phyloP scores from a whole-genome alignment of 495 filamentous ascomycete species.

The Cenococcum geophilum region DNA sequence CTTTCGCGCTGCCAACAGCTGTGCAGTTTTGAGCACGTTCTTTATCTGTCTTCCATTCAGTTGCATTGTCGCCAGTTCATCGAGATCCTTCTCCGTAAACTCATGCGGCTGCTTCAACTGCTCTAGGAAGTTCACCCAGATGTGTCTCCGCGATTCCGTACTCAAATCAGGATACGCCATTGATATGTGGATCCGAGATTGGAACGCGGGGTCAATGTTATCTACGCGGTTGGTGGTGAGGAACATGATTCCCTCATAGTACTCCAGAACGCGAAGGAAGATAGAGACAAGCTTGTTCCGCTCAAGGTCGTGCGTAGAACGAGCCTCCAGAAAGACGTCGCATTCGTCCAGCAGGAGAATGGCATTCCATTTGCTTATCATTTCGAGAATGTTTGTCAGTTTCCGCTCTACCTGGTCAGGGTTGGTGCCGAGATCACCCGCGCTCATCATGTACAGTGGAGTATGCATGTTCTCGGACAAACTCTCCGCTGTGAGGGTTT shows the following conservation, averaged over 20 bases:
- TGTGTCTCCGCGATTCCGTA: too few species aligned
- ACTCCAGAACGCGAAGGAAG: constrained; percentile 48
- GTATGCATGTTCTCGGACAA: constrained; percentile 33
- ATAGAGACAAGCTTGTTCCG: constrained; percentile 39
- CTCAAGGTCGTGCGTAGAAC: constrained; percentile 31
- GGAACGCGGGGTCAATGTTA: constrained; percentile 37
- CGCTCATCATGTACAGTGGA: constrained; percentile 35
- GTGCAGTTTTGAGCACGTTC: too few species aligned
- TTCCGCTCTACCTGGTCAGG: constrained; percentile 29
- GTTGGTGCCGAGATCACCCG: constrained; percentile 33
- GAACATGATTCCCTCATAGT: constrained; percentile 51
- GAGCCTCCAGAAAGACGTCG: constrained; percentile 58
- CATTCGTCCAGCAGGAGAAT: constrained; percentile 57
- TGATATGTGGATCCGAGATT: constrained; percentile 37
- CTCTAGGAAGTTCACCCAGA: too few species aligned
- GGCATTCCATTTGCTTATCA: constrained; percentile 38
- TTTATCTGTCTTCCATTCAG: too few species aligned
- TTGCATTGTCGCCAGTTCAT: too few species aligned
- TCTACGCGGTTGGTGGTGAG: constrained; percentile 36
- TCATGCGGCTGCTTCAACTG: too few species aligned
- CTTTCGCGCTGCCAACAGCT: too few species aligned
- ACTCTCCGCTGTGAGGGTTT: constrained; percentile 38
- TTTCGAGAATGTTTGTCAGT: constrained; percentile 33
- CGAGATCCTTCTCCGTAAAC: too few species aligned
- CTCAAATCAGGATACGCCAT: too few species aligned